Conservation (phyloP, 1,139 yeast species). For the Debaryomyces psychrophilus region DNA sequence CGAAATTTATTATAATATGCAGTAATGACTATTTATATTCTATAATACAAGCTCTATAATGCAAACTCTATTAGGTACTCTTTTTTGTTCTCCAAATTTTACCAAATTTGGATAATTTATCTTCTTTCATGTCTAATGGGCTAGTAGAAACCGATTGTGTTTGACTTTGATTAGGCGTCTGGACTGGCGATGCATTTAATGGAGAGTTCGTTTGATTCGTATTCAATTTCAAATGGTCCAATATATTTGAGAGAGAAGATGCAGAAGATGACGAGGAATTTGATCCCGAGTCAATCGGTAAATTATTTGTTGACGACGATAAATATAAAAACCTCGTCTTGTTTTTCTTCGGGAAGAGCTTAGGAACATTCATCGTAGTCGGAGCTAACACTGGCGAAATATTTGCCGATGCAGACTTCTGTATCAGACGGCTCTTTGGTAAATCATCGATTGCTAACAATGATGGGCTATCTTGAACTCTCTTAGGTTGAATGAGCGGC, state of each 20-base stretch:
- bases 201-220: conserved; percentile 7
- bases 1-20: not conserved
- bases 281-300: conserved; percentile 5
- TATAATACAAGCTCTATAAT: conserved; percentile 10
- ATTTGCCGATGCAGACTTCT: not conserved
- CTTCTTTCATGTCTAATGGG: conserved; percentile 10
- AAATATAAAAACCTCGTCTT: conserved; percentile 8
- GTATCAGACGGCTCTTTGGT: not conserved
- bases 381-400: conserved; percentile 8
- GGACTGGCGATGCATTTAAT: conserved; percentile 2
- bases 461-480: conserved; percentile 6
- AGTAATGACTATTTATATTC: conserved; percentile 3
- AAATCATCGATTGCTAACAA: conserved; percentile 1
- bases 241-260: conserved; percentile 29
- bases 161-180: conserved; percentile 3
- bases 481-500: conserved; percentile 1
- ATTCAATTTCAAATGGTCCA: conserved; percentile 31
- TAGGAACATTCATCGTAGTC: conserved; percentile 4
- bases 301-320: conserved; percentile 7
- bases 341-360: conserved; percentile 4
- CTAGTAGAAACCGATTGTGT: conserved; percentile 12
- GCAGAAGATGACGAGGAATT: conserved; percentile 20
- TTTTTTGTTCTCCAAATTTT: conserved; percentile 16
- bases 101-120: conserved; percentile 11
- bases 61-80: conserved; percentile 9